phyloP scores from a whole-genome alignment of 768 basidiomycete genomes.

The Lactarius sanguifluus region DNA sequence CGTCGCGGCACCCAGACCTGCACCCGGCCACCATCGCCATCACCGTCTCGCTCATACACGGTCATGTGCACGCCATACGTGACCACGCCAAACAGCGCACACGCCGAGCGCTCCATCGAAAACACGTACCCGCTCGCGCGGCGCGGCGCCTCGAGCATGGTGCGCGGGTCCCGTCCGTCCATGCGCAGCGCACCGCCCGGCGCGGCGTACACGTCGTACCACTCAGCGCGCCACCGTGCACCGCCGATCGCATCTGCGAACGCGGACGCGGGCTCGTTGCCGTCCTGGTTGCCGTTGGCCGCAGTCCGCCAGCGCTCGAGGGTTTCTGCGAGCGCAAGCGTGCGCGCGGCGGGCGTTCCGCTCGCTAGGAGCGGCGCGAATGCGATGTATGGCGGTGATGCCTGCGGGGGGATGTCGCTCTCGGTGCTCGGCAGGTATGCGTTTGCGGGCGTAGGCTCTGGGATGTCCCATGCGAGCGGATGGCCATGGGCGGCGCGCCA shows the following conservation, averaged over 20 bases:
- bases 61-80: slow-evolving; percentile 95
- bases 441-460: slow-evolving; percentile 21
- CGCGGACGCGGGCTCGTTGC: slow-evolving; percentile 36
- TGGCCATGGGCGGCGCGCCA: slow-evolving; percentile 32
- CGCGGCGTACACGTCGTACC: slow-evolving; percentile 73
- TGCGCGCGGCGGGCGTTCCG: slow-evolving; percentile 47
- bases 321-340: slow-evolving; percentile 58
- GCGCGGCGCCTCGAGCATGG: slow-evolving; percentile 37
- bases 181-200: slow-evolving; percentile 61
- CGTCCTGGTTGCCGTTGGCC: slow-evolving; percentile 3
- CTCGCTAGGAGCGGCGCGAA: slow-evolving; percentile 8
- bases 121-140: slow-evolving; percentile 66
- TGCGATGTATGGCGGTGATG: slow-evolving; percentile 9
- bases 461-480: slow-evolving; percentile 45
- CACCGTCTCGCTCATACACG: slow-evolving; percentile 51
- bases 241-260: slow-evolving; percentile 69
- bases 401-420: background rate
- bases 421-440: background rate
- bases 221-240: slow-evolving; percentile 82
- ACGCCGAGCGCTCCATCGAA: slow-evolving; percentile 86
- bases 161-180: slow-evolving; percentile 27
- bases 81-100: slow-evolving; percentile 82
- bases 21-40: slow-evolving; percentile 37
- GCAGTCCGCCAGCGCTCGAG: slow-evolving; percentile 67
- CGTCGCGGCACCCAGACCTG: slow-evolving; percentile 88